phyloP scores from a whole-genome alignment of 345 rosid genomes.

The Heritiera littoralis region DNA sequence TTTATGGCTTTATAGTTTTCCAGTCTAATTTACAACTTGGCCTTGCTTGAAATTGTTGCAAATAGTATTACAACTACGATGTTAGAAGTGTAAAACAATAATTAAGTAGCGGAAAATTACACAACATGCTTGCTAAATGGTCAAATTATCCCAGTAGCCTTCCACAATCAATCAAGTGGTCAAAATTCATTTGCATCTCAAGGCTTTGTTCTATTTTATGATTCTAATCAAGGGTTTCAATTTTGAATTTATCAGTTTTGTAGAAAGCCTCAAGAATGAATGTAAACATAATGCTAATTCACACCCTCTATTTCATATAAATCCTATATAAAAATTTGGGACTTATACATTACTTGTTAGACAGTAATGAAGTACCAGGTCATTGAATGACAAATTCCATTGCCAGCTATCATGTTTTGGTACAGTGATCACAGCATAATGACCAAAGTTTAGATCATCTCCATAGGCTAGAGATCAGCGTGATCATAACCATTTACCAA shows the following conservation, averaged over 20 bases:
- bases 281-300: not conserved
- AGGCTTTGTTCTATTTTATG: not conserved
- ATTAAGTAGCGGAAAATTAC: not conserved
- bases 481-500: conserved; percentile 7
- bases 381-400: not conserved
- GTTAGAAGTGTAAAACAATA: not conserved
- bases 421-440: not conserved
- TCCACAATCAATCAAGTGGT: not conserved
- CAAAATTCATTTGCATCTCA: not conserved
- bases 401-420: not conserved
- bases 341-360: not conserved
- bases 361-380: not conserved
- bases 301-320: not conserved
- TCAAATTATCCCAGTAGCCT: not conserved
- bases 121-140: not conserved
- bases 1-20: not conserved
- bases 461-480: not conserved
- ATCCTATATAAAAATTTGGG: not conserved
- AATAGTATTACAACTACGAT: not conserved
- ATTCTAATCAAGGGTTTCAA: not conserved
- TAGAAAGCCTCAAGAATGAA: not conserved
- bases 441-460: not conserved
- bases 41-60: not conserved
- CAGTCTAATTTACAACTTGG: not conserved
- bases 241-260: not conserved